Percentiles rank a stretch among this genome's conserved stretches.
These are phyloP conservation scores for Biancaea sappan DNA, from an alignment of 306 rosid species.

Conservation along the genomic window DNA sequence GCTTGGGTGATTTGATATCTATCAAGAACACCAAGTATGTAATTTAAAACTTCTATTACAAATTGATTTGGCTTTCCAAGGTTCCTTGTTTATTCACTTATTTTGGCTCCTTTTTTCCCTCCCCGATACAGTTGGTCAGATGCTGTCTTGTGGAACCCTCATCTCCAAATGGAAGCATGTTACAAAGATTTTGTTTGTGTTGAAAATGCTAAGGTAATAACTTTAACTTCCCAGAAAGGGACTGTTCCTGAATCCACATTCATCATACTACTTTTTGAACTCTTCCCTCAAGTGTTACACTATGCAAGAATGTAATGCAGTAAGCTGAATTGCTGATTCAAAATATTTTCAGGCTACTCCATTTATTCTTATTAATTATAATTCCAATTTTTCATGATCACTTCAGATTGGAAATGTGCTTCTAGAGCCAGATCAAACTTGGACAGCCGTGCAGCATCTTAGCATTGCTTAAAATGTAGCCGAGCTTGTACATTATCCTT, in stretches of 20 bases:
- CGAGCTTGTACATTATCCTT: conserved; percentile 29
- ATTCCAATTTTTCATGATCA: conserved; percentile 28
- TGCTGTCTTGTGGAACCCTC: conserved; percentile 93
- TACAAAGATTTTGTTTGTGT: conserved; percentile 95
- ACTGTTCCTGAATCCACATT: conserved; percentile 1
- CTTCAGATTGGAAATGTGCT: conserved; percentile 73
- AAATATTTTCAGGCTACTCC: conserved; percentile 6
- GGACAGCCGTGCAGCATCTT: conserved; percentile 88
- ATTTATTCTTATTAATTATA: conserved; percentile 35
- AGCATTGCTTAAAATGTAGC: conserved; percentile 56
- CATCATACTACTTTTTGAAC: conserved; percentile 14
- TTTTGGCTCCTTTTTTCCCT: conserved; percentile 27
- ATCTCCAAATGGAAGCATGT: conserved; percentile 89
- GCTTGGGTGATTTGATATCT: conserved; percentile 80
- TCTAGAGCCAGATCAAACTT: conserved; percentile 76
- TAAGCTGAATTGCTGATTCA: too few species aligned
- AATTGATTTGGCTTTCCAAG: conserved; percentile 34
- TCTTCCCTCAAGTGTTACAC: not conserved
- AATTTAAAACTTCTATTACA: conserved; percentile 22
- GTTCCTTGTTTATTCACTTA: not conserved
- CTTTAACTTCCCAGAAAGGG: conserved; percentile 17
- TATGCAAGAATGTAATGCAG: not conserved
- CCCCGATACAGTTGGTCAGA: conserved; percentile 81
- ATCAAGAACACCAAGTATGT: conserved; percentile 79
- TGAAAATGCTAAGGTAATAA: conserved; percentile 91